Evolutionary conservation across 2,329 filamentous ascomycete genomes (phyloP), one percentile per base, ranked within the genome.

Genomic region (Sclerotinia spermophila): DNA sequence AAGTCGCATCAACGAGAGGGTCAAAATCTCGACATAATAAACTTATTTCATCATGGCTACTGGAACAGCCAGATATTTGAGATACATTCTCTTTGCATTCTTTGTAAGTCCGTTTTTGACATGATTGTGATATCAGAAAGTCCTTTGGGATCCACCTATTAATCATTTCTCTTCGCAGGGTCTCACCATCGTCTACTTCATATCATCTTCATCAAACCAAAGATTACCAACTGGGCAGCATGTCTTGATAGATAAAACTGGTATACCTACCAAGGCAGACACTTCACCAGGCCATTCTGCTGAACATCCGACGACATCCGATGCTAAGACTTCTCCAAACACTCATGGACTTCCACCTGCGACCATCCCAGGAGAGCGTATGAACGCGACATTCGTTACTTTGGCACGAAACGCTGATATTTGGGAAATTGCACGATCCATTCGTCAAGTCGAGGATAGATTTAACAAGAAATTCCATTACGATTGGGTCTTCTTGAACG

Each of bases 401-500:
- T 87, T 99, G 72, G 96, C 96, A 68, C 91, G 96, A 78, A 99
- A 99, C 83, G 86, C 85, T 70, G 96, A 99, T 79, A 84, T 98
- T 40, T 99, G 96, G 96, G 96, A 99, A 66, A 97, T 99, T 79
- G 92, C 94, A 73, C 89, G 93, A 78, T 97, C 94, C 19, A 99
- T 99, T 79, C 93, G 96, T 70, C 93, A 97, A 79, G 90, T 99
- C 70, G 96, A 99, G 83, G 96, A 99, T 82, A 92, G 96, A 79
- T 99, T 99, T 89, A 99, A 99, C 84, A 89, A 90, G 78, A 92
- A 95, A 78, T 98, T 92, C 84, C 90, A 97, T 84, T 99, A 99
- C 83, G 95, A 98, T 80, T 99, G 96, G 96, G 95, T 99, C 68
- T 99, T 99, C 84, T 85, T 99, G 73, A 99, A 99, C 82, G 96